phyloP scores from a whole-genome alignment of 2,329 filamentous ascomycete species.

The Akanthomyces dipterigenus region DNA sequence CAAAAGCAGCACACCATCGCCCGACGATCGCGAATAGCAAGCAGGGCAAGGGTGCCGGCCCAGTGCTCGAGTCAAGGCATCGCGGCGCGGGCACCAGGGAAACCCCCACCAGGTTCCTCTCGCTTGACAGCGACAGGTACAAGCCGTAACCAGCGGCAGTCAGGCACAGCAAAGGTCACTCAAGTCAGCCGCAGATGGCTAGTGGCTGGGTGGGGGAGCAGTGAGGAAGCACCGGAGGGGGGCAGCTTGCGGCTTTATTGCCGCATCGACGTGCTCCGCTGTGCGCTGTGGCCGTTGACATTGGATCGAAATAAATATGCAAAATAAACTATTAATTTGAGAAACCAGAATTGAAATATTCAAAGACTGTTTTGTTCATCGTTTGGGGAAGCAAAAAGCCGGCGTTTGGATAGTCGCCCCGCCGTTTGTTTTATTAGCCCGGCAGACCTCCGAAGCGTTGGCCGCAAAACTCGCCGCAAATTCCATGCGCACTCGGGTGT shows the following conservation, averaged over 20 bases:
- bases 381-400: neutral
- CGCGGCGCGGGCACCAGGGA: neutral
- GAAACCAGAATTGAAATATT: neutral
- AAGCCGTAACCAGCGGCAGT: neutral
- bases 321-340: too few species aligned
- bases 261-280: neutral
- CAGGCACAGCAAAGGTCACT: neutral
- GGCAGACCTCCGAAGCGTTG: neutral
- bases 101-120: neutral
- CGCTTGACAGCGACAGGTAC: neutral
- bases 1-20: neutral
- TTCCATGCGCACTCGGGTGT: neutral
- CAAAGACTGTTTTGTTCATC: neutral
- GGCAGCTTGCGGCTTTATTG: neutral
- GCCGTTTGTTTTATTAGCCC: neutral
- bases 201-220: neutral
- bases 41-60: too few species aligned
- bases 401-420: too few species aligned
- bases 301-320: neutral
- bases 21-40: neutral
- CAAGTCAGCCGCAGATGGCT: neutral
- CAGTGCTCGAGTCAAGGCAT: neutral
- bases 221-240: neutral
- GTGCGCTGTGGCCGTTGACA: neutral
- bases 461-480: too few species aligned